Percentiles rank a stretch among this genome's conserved stretches.
phyloP scores from a whole-genome alignment of 352 stramenopile genomes.

The Globisporangium nagaii region DNA sequence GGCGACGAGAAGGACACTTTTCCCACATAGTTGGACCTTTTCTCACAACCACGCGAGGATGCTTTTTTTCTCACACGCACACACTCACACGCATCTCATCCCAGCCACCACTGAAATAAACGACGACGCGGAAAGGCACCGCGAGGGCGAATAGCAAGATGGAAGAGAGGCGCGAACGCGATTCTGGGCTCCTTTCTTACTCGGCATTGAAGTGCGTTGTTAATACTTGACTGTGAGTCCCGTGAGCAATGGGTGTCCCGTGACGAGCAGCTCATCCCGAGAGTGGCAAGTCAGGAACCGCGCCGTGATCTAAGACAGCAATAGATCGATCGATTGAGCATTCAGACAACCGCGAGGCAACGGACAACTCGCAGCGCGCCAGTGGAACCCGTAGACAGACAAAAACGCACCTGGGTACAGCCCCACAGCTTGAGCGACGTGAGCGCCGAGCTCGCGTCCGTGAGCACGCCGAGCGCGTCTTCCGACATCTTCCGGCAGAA shows the following conservation, averaged over 20 bases:
- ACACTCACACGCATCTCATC: too few species aligned
- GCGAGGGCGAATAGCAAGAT: too few species aligned
- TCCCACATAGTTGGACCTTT: too few species aligned
- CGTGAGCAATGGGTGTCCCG: conserved; percentile 63
- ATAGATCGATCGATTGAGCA: too few species aligned
- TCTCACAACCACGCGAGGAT: too few species aligned
- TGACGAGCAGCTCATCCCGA: conserved; percentile 53
- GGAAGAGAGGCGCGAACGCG: too few species aligned
- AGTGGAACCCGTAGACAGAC: neutral
- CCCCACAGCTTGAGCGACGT: conserved; percentile 57
- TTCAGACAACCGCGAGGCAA: too few species aligned
- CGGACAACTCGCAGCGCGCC: neutral
- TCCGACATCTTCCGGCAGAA: conserved; percentile 72
- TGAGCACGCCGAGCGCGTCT: conserved; percentile 59
- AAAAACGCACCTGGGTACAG: conserved; percentile 56
- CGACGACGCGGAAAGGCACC: too few species aligned
- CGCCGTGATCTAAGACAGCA: conserved; percentile 43
- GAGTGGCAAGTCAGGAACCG: conserved; percentile 69
- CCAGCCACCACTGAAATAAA: too few species aligned
- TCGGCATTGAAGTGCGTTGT: neutral
- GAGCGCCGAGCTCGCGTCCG: conserved; percentile 38
- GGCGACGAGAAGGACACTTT: too few species aligned
- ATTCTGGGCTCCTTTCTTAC: too few species aligned
- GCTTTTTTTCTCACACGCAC: too few species aligned
- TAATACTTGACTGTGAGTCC: conserved; percentile 70